Percentiles rank a stretch among this genome's conserved stretches.
These are phyloP conservation scores for Aquilaria agallochum DNA, from an alignment of 441 rosid species.

Conservation along the genomic window DNA sequence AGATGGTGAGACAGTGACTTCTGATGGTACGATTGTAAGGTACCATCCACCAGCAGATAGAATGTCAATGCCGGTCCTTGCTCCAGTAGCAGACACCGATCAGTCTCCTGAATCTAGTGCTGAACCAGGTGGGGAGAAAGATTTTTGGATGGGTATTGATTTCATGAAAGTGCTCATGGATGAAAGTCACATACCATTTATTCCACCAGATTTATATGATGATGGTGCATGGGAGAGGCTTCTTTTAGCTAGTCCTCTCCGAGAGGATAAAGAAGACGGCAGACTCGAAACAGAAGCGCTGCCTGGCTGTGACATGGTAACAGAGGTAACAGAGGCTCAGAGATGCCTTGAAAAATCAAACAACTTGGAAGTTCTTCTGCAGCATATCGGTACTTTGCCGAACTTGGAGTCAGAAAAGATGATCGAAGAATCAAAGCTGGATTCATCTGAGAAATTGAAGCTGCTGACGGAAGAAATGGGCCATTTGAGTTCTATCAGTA, in stretches of 20 bases:
- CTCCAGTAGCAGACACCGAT: constrained; percentile 18
- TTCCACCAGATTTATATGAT: constrained; percentile 62
- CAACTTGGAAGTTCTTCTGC: constrained; percentile 34
- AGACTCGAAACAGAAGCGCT: constrained; percentile 29
- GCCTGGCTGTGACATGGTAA: constrained; percentile 29
- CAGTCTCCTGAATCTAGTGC: constrained; percentile 21
- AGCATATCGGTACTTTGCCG: constrained; percentile 42
- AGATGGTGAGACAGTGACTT: constrained; percentile 34
- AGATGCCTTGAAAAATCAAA: constrained; percentile 26
- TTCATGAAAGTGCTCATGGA: constrained; percentile 64
- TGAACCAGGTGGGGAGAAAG: constrained; percentile 42
- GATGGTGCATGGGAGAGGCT: constrained; percentile 83
- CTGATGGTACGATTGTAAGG: constrained; percentile 50
- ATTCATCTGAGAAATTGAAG: constrained; percentile 40
- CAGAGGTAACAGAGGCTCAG: constrained; percentile 26
- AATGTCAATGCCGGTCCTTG: constrained; percentile 26
- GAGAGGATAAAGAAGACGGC: constrained; percentile 19
- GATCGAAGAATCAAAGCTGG: constrained; percentile 25
- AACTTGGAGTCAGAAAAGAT: constrained; percentile 31
- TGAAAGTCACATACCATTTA: constrained; percentile 51
- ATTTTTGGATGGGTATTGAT: constrained; percentile 57
- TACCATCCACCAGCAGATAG: constrained; percentile 55
- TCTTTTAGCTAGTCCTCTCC: constrained; percentile 42
- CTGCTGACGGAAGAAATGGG: constrained; percentile 52
- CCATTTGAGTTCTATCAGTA: constrained; percentile 38